Base-by-base conservation (phyloP, 805 yeast species). In the Hanseniaspora singularis region DNA sequence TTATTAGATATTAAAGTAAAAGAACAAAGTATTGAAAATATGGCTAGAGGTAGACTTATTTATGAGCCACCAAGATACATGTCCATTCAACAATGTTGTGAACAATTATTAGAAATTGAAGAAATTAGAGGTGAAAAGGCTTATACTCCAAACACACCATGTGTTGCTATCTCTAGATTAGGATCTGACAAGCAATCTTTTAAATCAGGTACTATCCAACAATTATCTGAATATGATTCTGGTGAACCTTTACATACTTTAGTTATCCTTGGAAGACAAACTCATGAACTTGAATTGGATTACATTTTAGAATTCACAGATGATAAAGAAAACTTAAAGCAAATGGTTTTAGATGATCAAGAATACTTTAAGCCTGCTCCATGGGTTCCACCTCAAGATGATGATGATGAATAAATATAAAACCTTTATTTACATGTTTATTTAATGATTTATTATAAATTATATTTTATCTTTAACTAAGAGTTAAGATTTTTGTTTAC, bases 51-150 rank as follows among this genome's bases (percentile, higher is more conserved):
- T 2, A 75, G 92, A 62, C 67, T 81, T 40, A 84, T 89, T 31
- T 89, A 85, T 61, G 98, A 89, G 63, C 97, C 97, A 30, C 98
- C 98, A 41, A 73, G 98, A 61, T 89, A 87, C 66, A 89, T 89
- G 98, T 74, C 78, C 51, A 87, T 92, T 53, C 75, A 80, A 45
- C 85, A 94, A 40, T 95, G 96, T 51, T 88, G 95, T 33, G 71
- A 73, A 50, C 97, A 89, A 63, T 67, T 89, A 54, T 64, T 89
- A 44, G 97, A 92, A 63, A 74, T 88, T 51, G 97, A 89, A 65
- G 89, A 82, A 56, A 61, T 63, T 33, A 76, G 94, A 62, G 67
- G 72, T 15, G 87, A 85, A 57, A 63, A 73, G 51, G 95, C 94
- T 10, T 89, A 89, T 63, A 77, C 88, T 4, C 77, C 81, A 40